Evolutionary conservation across 2,329 filamentous ascomycete genomes (phyloP).

Genomic region (Cadophora sp.): DNA sequence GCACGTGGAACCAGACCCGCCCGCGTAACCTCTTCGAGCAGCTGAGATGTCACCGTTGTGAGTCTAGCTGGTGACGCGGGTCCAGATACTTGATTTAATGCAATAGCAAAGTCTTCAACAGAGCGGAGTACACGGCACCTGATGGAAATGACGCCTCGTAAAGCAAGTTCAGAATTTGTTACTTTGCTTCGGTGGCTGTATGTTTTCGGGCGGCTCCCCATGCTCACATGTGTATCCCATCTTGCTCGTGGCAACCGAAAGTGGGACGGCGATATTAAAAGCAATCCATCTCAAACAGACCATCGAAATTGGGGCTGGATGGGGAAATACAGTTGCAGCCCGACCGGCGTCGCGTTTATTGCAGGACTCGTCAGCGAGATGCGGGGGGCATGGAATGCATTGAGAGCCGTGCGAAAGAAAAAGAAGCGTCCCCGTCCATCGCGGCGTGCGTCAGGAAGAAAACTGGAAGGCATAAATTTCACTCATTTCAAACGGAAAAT

Average conservation of each 20-base stretch:
- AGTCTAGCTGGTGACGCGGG: background rate
- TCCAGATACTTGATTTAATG: background rate
- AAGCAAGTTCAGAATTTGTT: conserved; percentile 5
- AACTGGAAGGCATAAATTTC: conserved; percentile 33
- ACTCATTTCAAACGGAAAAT: conserved; percentile 41
- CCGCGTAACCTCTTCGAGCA: background rate
- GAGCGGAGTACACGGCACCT: conserved; percentile 3
- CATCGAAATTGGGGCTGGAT: conserved; percentile 18
- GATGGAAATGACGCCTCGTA: conserved; percentile 31
- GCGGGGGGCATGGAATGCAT: conserved; percentile 20
- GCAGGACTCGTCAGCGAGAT: conserved; percentile 9
- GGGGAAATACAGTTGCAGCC: background rate
- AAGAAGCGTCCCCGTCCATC: background rate
- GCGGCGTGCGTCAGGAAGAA: background rate
- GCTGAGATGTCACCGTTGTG: no score
- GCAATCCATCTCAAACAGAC: conserved; percentile 24
- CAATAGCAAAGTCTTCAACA: background rate
- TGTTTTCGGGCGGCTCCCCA: conserved; percentile 18
- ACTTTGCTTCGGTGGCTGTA: background rate
- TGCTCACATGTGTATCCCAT: conserved; percentile 19
- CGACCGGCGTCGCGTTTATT: conserved; percentile 3
- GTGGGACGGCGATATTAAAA: conserved; percentile 30
- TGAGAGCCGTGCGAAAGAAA: conserved; percentile 20
- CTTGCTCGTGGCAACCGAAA: conserved; percentile 18
- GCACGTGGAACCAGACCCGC: background rate